Evolutionary conservation across 176 grass and related monocot genomes (phyloP).

Genomic region (Rhipidocladum racemiflorum): DNA sequence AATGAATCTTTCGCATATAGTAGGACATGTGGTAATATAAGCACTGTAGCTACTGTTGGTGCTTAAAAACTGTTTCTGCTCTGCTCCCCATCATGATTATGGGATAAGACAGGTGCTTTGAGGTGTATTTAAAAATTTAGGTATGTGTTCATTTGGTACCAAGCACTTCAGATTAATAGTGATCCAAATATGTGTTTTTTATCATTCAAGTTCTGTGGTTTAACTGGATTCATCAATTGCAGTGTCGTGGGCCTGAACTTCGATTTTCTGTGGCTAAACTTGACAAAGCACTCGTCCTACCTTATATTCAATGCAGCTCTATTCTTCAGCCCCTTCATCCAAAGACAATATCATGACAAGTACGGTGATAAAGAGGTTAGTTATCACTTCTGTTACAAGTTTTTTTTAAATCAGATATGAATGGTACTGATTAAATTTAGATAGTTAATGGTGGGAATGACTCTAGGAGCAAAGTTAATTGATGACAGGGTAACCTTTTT

Average conservation of each 20-base stretch:
- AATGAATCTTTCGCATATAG: not conserved
- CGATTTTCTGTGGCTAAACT: slow-evolving; percentile 84
- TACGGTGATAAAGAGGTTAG: slow-evolving; percentile 76
- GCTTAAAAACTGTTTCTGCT: not conserved
- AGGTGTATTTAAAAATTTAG: not conserved
- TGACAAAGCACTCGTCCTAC: slow-evolving; percentile 97
- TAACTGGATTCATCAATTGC: slow-evolving; percentile 36
- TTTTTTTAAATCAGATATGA: not conserved
- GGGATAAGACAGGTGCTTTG: not conserved
- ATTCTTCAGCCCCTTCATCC: slow-evolving; percentile 72
- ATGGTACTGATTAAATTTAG: not conserved
- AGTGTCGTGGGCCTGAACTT: slow-evolving; percentile 95
- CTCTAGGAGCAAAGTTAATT: not conserved
- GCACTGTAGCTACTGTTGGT: not conserved
- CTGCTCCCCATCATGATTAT: not conserved
- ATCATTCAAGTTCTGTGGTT: slow-evolving; percentile 5
- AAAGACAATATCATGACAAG: slow-evolving; percentile 85
- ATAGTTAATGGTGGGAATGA: slow-evolving; percentile 2
- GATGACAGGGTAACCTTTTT: not conserved
- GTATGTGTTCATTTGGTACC: not conserved
- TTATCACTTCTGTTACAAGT: not conserved
- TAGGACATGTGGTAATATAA: not conserved
- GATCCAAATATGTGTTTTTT: not conserved
- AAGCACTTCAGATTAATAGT: not conserved
- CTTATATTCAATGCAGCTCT: slow-evolving; percentile 82